Base-by-base conservation (phyloP, 2,329 filamentous ascomycete species). In the Phialemoniopsis sp. region DNA sequence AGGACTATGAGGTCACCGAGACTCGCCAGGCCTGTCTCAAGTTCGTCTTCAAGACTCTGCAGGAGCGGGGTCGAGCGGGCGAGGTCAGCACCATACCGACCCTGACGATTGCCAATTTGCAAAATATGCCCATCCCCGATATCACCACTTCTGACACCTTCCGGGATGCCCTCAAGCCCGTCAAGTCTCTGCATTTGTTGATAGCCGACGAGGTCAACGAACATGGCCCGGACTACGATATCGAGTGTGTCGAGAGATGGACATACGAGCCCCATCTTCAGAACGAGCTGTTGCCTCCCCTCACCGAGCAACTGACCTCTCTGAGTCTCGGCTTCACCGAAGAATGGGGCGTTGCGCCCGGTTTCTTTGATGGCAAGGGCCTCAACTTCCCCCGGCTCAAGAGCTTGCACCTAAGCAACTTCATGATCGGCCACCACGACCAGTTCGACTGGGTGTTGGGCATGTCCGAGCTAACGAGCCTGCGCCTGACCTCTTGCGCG, bases 391-490 rank as follows among this genome's bases (percentile, higher is more conserved):
- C 51, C 1, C 13, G 28, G 1, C 36, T 57, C 4, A 46, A 43
- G 14, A 43, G 34, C 0, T 31, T 58, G 12, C 44, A 30, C 0
- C 34, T 58, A 14, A 38, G 33, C 1, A 2, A 42, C 0, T 52
- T 42, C 10, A 28, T 41, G 0, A 47, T 56, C 26, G 29, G 46
- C 0, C 47, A 47, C 4, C 14, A 50, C 13, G 43, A 53, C 7
- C 51, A 57, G 1, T 46, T 53, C 12, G 48, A 52, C 6, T 58
- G 52, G 55, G 44, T 56, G 0, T 14, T 32, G 19, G 31, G 5
- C n/a, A 38, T 32, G 26, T 38, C 32, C 8, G 34, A 4, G 26
- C 38, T 43, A 3, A 37, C 15, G 13, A 45, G 47, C n/a, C 47
- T 43, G 4, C 29, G 28, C 15, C 32, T 43, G 12, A 14, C 49